These are phyloP conservation scores for Claviceps africana DNA, from an alignment of 2,329 filamentous ascomycete species.

Conservation along the genomic window DNA sequence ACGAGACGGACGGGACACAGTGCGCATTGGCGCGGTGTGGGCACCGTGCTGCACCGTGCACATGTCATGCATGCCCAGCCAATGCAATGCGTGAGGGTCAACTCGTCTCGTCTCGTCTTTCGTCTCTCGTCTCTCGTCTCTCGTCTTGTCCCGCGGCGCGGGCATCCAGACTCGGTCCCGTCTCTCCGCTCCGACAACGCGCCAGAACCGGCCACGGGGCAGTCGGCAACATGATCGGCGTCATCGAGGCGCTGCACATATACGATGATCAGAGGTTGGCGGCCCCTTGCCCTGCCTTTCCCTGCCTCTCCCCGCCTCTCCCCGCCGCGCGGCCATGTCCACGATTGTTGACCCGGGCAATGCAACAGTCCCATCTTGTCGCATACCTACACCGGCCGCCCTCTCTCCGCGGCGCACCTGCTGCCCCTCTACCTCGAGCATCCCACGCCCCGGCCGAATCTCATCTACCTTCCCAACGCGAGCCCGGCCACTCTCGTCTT, in stretches of 20 bases:
- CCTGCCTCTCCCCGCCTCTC: slow-evolving; percentile 10
- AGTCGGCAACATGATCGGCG: slow-evolving; percentile 55
- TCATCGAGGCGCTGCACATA: slow-evolving; percentile 91
- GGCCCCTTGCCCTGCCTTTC: neutral
- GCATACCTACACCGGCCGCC: slow-evolving; percentile 74
- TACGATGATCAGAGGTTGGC: slow-evolving; percentile 87
- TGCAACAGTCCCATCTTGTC: slow-evolving; percentile 57
- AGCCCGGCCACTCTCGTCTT: slow-evolving; percentile 81
- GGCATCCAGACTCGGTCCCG: no score
- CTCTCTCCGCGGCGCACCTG: slow-evolving; percentile 60
- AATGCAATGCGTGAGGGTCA: no score
- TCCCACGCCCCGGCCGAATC: slow-evolving; percentile 63
- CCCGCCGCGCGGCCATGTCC: neutral
- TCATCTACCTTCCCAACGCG: slow-evolving; percentile 72
- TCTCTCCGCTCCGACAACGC: neutral
- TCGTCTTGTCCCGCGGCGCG: no score
- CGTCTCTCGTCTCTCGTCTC: no score
- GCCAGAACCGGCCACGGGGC: neutral
- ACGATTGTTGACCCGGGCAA: neutral
- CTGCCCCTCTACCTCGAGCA: slow-evolving; percentile 80
- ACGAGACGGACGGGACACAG: no score
- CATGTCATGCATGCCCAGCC: no score
- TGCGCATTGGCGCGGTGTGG: no score
- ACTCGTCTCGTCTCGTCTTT: no score
- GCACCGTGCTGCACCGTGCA: no score